A percentile compares a stretch with the other conserved stretches of the same genome.
Conservation (phyloP, 352 stramenopile species). For the Phytopythium boreale region DNA sequence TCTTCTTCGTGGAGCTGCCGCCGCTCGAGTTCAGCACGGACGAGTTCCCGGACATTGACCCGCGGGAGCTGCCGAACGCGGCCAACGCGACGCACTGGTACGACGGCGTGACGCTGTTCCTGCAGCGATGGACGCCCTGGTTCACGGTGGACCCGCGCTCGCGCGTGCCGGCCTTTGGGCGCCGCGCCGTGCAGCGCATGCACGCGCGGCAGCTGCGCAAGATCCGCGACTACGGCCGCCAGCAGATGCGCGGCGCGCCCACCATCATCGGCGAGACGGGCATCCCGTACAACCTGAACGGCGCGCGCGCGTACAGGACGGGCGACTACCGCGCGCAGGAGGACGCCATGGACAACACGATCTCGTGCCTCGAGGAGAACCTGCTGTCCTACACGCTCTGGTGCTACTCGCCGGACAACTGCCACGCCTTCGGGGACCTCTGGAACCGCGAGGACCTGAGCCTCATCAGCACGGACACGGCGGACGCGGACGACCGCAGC, state of each 20-base stretch:
- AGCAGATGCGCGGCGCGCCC: slow-evolving; percentile 58
- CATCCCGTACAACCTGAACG: slow-evolving; percentile 72
- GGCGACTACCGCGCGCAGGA: slow-evolving; percentile 50
- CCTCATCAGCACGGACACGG: slow-evolving; percentile 48
- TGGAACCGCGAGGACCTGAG: slow-evolving; percentile 79
- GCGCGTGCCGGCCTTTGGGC: slow-evolving; percentile 64
- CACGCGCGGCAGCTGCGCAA: slow-evolving; percentile 56
- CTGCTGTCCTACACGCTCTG: slow-evolving; percentile 79
- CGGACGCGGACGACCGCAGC: background rate
- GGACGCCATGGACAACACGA: slow-evolving; percentile 74
- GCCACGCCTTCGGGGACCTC: slow-evolving; percentile 47
- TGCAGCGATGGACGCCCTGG: slow-evolving; percentile 61
- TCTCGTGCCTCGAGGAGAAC: slow-evolving; percentile 67
- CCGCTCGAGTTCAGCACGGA: slow-evolving; percentile 68
- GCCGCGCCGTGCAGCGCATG: slow-evolving; percentile 44
- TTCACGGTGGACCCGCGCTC: slow-evolving; percentile 73
- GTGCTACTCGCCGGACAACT: slow-evolving; percentile 70
- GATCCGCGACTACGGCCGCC: slow-evolving; percentile 51
- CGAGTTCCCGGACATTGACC: slow-evolving; percentile 67
- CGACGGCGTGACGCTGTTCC: slow-evolving; percentile 87
- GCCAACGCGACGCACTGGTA: slow-evolving; percentile 92
- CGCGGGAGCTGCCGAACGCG: slow-evolving; percentile 47
- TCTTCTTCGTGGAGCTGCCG: slow-evolving; percentile 83
- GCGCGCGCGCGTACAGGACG: slow-evolving; percentile 32
- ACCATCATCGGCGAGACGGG: slow-evolving; percentile 71